These are phyloP conservation scores for Rhizopus arrhizus DNA, from an alignment of 371 early-diverging fungal species.

Conservation along the genomic window DNA sequence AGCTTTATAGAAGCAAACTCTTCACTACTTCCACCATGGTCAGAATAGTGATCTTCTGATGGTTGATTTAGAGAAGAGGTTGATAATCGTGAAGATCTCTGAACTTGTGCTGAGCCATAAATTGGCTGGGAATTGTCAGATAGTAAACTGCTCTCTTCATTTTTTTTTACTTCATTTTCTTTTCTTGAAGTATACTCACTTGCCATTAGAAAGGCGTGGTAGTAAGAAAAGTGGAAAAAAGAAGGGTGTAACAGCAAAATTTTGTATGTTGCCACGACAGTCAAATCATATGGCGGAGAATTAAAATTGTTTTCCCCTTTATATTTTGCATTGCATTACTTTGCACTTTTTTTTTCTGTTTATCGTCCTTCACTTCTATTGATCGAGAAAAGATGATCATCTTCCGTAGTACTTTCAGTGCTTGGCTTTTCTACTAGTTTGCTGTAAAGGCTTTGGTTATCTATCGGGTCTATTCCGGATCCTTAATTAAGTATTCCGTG, in stretches of 20 bases:
- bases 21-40: conserved; percentile 35
- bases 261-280: not conserved
- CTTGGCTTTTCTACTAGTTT: no score
- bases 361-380: no score
- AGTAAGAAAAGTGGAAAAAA: not conserved
- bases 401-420: no score
- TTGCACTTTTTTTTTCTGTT: no score
- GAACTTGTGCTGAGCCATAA: not conserved
- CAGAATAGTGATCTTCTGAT: conserved; percentile 21
- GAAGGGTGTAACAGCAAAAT: not conserved
- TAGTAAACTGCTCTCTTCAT: not conserved
- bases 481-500: no score
- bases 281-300: no score
- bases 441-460: no score
- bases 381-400: no score
- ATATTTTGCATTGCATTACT: no score
- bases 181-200: not conserved
- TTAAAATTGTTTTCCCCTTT: no score
- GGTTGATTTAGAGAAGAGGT: not conserved
- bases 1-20: conserved; percentile 13
- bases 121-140: not conserved
- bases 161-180: not conserved
- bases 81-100: not conserved
- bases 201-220: not conserved
- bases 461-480: no score